Evolutionary conservation across 2,329 filamentous ascomycete species (phyloP), one percentile per base, ranked within the genome.

Genomic region (Macrophomina pseudophaseolina): DNA sequence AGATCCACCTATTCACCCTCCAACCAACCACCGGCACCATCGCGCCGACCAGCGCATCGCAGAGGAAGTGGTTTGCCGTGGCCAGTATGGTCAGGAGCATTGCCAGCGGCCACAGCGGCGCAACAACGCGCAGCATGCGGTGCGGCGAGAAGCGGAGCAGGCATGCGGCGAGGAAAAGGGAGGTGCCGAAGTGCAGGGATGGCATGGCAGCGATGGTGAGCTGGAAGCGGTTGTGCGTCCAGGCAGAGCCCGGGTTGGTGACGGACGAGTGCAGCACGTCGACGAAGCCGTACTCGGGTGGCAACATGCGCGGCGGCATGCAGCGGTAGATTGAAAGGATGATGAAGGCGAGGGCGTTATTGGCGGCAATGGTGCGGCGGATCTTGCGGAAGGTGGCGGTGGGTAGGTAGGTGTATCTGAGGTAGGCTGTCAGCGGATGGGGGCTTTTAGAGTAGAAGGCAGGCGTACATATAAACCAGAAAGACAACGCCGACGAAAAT

Each of bases 201-300:
- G 82, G 82, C 82, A 84, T 84, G 32, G 82, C 82, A 0, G 82
- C 82, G 67, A 83, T 82, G 7, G 80, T 83, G 11, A 84, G 71
- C 69, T 82, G 80, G 66, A 81, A 83, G 23, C 75, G 74, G 68
- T 84, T 84, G 64, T 82, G 75, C 18, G 78, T 82, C 82, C 81
- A 83, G 11, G 59, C 44, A 6, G 68, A 68, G 23, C 64, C 67
- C 46, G 56, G 73, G 69, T 66, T 67, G 51, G 14, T 23, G 18
- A 9, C 2, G 16, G 40, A 30, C 7, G 64, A 56, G 56, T 83
- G 82, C 6, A 84, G 74, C 14, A 83, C 71, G 67, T 85, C 83
- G 66, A 82, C 68, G 70, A 82, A 85, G 28, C 83, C 83, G 16
- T 83, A 83, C 64, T 80, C 74, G 9, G 71, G 69, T 0, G 81